Base-by-base conservation (phyloP, 495 filamentous ascomycete genomes). In the Xylaria sp. region DNA sequence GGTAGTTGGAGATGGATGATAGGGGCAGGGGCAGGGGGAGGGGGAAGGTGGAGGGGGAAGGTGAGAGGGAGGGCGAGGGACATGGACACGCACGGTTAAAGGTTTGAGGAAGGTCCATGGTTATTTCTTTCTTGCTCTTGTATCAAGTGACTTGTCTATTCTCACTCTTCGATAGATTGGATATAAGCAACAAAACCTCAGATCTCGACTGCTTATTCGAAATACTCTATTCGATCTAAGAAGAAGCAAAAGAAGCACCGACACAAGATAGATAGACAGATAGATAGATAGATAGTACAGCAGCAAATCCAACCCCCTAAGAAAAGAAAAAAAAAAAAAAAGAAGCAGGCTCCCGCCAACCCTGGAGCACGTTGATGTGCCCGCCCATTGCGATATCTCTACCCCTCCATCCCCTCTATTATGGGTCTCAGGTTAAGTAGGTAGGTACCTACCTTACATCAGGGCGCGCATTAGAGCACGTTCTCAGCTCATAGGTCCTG, bases 21-120 rank as follows among this genome's bases (percentile, higher is more conserved):
- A 29, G 19, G 29, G 48, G 24, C 17, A 53, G 12, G 57, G 11
- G 19, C 0, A 62, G 26, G 40, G 43, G 21, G 0, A 41, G 52
- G 67, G 71, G 75, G 69, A 71, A 21, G n/a, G n/a, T n/a, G n/a
- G n/a, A 53, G 48, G 41, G 24, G 57, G 52, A 17, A 26, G 62
- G 21, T 15, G 11, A 48, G 14, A 59, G 50, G 12, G 57, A 33
- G 46, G 21, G 21, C n/a, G n/a, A n/a, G 71, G 64, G 19, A 52
- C 66, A 68, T 70, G 71, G 72, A 66, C 46, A 78, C 78, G 77
- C 76, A 87, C 88, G 85, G 63, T 85, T 72, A 79, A 87, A 89
- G 64, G 85, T 86, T 69, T 82, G 82, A 31, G 88, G 87, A 71
- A 90, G 86, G 67, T 82, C 35, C 88, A 89, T 90, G 78, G 74